Percentiles rank a stretch among this genome's conserved stretches.
These are phyloP conservation scores for Kokia cookei DNA, from an alignment of 441 rosid genomes.

Conservation along the genomic window DNA sequence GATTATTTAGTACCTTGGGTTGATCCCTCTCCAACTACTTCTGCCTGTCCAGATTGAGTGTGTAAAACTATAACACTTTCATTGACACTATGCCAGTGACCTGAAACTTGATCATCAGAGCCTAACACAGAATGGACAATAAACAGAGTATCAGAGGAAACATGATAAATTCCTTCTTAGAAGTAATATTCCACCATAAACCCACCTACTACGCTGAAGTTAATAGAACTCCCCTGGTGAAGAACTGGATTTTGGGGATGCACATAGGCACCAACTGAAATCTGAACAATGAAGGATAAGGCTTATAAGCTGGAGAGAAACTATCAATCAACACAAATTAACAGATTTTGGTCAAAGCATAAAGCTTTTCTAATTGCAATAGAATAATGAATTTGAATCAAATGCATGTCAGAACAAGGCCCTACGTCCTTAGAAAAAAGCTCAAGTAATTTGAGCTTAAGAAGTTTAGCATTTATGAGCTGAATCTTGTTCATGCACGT, in stretches of 20 bases:
- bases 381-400: not conserved
- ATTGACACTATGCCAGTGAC: conserved; percentile 69
- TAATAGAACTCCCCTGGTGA: conserved; percentile 47
- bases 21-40: conserved; percentile 69
- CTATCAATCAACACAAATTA: not conserved
- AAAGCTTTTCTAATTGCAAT: not conserved
- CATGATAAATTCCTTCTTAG: not conserved
- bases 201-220: conserved; percentile 58
- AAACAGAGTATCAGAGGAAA: not conserved
- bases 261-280: conserved; percentile 83
- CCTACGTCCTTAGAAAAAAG: not conserved
- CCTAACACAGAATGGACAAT: conserved; percentile 30
- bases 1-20: conserved; percentile 46
- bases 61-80: conserved; percentile 53
- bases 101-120: conserved; percentile 45
- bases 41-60: conserved; percentile 59
- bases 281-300: conserved; percentile 36
- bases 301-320: conserved; percentile 1
- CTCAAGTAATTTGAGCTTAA: not conserved
- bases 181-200: conserved; percentile 7
- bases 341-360: not conserved
- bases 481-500: not conserved
- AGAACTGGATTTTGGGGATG: conserved; percentile 70
- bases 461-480: not conserved
- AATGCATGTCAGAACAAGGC: not conserved